Evolutionary conservation across 2,329 filamentous ascomycete genomes (phyloP).

Genomic region (Paracorniculantispora psalliotae): DNA sequence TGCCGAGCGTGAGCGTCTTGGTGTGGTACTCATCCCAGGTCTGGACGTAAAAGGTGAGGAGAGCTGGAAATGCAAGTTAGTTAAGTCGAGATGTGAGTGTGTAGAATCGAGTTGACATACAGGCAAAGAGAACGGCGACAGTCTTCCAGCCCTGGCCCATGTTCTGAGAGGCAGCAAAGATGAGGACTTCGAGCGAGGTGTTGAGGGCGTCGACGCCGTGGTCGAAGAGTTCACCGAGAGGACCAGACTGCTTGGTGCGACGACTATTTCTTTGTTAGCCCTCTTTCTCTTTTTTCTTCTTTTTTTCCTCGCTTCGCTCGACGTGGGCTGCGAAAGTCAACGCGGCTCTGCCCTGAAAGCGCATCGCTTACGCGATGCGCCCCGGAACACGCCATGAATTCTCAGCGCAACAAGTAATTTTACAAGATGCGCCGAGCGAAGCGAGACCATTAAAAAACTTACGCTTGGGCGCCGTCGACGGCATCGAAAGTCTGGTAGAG

Average conservation of each 20-base stretch:
- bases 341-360: neutral
- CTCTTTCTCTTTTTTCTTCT: neutral
- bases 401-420: neutral
- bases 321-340: neutral
- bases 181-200: conserved; percentile 84
- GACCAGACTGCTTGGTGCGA: conserved; percentile 86
- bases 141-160: conserved; percentile 91
- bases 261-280: conserved; percentile 46
- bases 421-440: conserved; percentile 2
- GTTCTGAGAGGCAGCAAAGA: conserved; percentile 91
- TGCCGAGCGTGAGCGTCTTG: conserved; percentile 84
- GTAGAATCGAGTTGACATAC: conserved; percentile 40
- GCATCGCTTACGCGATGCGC: neutral
- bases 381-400: neutral
- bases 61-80: conserved; percentile 45
- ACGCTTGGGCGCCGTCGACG: conserved; percentile 91
- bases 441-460: conserved; percentile 34
- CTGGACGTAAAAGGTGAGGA: conserved; percentile 96
- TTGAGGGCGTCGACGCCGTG: conserved; percentile 97
- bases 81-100: neutral
- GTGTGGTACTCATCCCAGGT: conserved; percentile 99
- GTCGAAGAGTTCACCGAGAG: conserved; percentile 93
- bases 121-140: conserved; percentile 74
- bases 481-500: conserved; percentile 98
- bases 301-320: conserved; percentile 8